These are phyloP conservation scores for Aspergillus sp. DNA, from an alignment of 2,329 filamentous ascomycete species.

Conservation along the genomic window DNA sequence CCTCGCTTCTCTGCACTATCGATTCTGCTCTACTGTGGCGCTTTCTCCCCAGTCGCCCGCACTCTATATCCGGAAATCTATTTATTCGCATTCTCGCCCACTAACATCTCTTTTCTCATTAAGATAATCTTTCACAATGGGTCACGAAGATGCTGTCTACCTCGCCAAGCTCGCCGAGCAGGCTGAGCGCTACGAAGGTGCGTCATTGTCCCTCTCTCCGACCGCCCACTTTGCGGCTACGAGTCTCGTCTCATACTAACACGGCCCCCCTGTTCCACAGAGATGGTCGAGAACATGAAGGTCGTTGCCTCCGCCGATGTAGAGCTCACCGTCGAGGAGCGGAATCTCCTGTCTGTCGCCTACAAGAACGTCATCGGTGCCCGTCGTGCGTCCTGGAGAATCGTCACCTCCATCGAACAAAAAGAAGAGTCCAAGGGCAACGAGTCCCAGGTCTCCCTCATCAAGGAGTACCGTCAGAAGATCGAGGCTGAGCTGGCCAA, in stretches of 20 bases:
- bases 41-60: background rate
- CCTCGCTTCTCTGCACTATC: constrained; percentile 18
- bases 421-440: constrained; percentile 99
- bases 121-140: constrained; percentile 69
- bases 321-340: constrained; percentile 88
- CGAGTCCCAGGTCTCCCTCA: constrained; percentile 81
- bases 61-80: constrained; percentile 1
- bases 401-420: constrained; percentile 97
- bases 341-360: constrained; percentile 94
- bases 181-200: constrained; percentile 99
- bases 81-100: constrained; percentile 8
- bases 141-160: constrained; percentile 99
- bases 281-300: constrained; percentile 99
- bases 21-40: constrained; percentile 5
- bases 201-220: constrained; percentile 37
- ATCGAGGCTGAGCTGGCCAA: constrained; percentile 95
- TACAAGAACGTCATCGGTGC: constrained; percentile 99
- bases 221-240: background rate
- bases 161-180: constrained; percentile 99
- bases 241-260: constrained; percentile 19
- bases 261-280: constrained; percentile 50
- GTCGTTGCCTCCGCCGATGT: constrained; percentile 84
- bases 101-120: constrained; percentile 1
- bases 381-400: constrained; percentile 96
- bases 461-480: constrained; percentile 99